Evolutionary conservation across 2,329 filamentous ascomycete genomes (phyloP), one percentile per base, ranked within the genome.

Genomic region (Penicillium glabrum): DNA sequence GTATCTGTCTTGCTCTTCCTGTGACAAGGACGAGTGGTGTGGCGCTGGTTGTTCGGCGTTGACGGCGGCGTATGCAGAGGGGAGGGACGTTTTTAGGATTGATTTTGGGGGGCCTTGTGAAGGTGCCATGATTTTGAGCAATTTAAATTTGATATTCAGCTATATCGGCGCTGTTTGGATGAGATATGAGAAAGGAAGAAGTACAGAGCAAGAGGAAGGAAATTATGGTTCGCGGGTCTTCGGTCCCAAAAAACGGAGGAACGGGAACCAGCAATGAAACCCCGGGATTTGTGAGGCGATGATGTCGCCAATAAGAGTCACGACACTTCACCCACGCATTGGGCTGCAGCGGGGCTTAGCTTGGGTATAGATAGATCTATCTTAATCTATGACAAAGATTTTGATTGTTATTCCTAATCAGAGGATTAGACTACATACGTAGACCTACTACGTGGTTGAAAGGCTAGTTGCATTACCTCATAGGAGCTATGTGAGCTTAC

Each of bases 61-160:
- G 79, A 73, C 52, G 74, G 73, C 74, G 31, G 77, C 71, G 54
- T 71, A 73, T 23, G 72, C 65, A 24, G 72, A 67, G 10, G 73
- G 73, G 19, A 79, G 77, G 26, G 81, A 77, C 54, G 84, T 86
- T 70, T 88, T 89, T 16, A 90, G 78, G 57, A 86, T 86, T 60
- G 85, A 79, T 66, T 84, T 87, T 23, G 77, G 75, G 48, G 77
- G 35, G 56, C 62, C 33, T 65, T 53, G 26, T 8, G 53, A 61
- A 46, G 61, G 50, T 37, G 59, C 46, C 65, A 70, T 69, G 11
- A 3, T 51, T 13, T 44, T 45, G 26, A 29, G 19, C 13, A 21
- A 19, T 16, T 27, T 3, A 24, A 29, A 21, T 4, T 21, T 7
- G 2, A 13, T 41, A 16, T 41, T 21, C 21, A n/a, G 26, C n/a